phyloP scores from a whole-genome alignment of 805 yeast species.

The Candida schatavii region DNA sequence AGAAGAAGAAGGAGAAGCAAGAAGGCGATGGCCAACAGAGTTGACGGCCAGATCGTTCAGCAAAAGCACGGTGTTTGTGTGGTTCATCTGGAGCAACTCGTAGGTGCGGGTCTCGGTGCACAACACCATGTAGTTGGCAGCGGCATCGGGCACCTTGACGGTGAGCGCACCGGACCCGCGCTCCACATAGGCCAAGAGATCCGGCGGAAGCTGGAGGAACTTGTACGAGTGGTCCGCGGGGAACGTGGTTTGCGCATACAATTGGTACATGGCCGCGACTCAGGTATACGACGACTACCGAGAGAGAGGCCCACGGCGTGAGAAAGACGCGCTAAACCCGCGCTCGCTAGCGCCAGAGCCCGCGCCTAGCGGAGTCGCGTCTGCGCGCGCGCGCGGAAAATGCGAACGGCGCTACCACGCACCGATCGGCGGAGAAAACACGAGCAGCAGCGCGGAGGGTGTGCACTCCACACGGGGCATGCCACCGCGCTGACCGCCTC shows the following conservation, averaged over 20 bases:
- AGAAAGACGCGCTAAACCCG: not conserved
- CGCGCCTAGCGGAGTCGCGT: no score
- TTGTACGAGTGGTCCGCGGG: slow-evolving; percentile 33
- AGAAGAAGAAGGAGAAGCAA: not conserved
- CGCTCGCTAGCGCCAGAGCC: no score
- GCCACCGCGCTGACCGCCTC: no score
- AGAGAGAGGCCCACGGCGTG: not conserved
- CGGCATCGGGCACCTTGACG: slow-evolving; percentile 32
- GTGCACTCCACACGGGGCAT: no score
- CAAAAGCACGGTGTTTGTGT: slow-evolving; percentile 78
- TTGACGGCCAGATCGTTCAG: slow-evolving; percentile 25
- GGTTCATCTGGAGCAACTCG: slow-evolving; percentile 73
- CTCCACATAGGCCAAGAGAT: slow-evolving; percentile 36
- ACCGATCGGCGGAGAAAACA: no score
- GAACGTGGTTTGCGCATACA: slow-evolving; percentile 5
- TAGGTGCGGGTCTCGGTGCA: slow-evolving; percentile 61
- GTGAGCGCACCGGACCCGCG: slow-evolving; percentile 23
- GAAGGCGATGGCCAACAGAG: slow-evolving; percentile 2
- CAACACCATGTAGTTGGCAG: slow-evolving; percentile 48
- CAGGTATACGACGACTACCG: not conserved
- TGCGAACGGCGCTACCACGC: no score
- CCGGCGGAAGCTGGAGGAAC: slow-evolving; percentile 53
- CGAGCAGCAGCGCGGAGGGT: no score
- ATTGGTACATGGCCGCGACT: not conserved
- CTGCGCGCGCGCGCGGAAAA: no score